Evolutionary conservation across 2,329 filamentous ascomycete genomes (phyloP).

Genomic region (Pyrenochaeta sp.): DNA sequence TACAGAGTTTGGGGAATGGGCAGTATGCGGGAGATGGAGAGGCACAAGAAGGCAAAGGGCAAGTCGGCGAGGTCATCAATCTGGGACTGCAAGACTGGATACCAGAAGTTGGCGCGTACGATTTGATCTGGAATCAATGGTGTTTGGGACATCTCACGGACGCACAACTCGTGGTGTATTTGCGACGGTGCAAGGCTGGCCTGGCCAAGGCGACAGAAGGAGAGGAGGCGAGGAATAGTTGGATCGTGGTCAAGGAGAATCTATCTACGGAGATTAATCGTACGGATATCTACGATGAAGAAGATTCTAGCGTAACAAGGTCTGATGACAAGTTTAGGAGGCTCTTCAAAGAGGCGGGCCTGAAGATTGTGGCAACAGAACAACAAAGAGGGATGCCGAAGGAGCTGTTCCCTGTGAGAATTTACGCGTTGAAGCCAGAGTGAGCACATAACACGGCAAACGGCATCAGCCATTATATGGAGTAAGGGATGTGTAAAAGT

Average conservation of each 20-base stretch:
- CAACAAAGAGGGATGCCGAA: conserved; percentile 69
- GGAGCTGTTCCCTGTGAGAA: conserved; percentile 75
- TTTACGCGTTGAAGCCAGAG: conserved; percentile 76
- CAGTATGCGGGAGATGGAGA: conserved; percentile 32
- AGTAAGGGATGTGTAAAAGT: neutral
- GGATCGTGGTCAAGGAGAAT: conserved; percentile 85
- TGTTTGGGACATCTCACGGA: conserved; percentile 86
- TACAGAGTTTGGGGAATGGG: conserved; percentile 31
- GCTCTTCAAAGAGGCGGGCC: conserved; percentile 74
- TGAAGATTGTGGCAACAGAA: conserved; percentile 62
- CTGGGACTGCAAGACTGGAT: conserved; percentile 79
- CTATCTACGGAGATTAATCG: conserved; percentile 62
- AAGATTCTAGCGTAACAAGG: conserved; percentile 81
- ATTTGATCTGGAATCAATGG: conserved; percentile 91
- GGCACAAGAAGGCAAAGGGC: conserved; percentile 46
- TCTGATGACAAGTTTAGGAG: conserved; percentile 74
- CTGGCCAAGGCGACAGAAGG: conserved; percentile 48
- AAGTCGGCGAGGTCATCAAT: conserved; percentile 72
- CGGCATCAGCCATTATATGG: neutral
- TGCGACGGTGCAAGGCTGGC: conserved; percentile 66
- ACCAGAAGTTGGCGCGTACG: conserved; percentile 63
- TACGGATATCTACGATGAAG: conserved; percentile 75
- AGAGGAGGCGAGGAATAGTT: conserved; percentile 52
- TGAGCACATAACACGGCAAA: conserved; percentile 10
- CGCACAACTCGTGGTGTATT: conserved; percentile 71